phyloP scores from a whole-genome alignment of 805 yeast species.

The Saccharomycopsis sp. region DNA sequence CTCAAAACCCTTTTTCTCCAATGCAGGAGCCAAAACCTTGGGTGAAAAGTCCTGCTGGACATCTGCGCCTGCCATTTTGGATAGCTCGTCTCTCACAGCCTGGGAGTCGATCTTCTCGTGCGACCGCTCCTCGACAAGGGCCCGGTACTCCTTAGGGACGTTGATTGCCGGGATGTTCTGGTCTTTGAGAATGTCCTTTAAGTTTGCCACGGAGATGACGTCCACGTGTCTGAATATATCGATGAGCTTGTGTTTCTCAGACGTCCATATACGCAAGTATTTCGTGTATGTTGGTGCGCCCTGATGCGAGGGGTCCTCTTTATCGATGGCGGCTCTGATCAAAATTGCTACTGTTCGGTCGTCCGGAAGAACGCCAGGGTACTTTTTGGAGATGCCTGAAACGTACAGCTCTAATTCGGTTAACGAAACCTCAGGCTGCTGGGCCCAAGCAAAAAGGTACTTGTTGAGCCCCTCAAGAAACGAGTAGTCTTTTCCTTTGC shows the following conservation, averaged over 20 bases:
- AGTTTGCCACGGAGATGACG: slow-evolving; percentile 24
- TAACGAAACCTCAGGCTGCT: slow-evolving; percentile 34
- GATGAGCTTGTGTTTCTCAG: slow-evolving; percentile 23
- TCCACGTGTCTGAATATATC: slow-evolving; percentile 43
- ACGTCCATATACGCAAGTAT: slow-evolving; percentile 21
- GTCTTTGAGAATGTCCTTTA: slow-evolving; percentile 21
- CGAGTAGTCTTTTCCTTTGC: slow-evolving; percentile 26
- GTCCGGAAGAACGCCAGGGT: slow-evolving; percentile 36
- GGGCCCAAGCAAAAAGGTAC: slow-evolving; percentile 42
- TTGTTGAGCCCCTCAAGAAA: slow-evolving; percentile 65
- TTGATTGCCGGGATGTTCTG: slow-evolving; percentile 23
- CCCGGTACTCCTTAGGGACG: slow-evolving; percentile 33
- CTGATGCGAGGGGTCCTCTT: neutral
- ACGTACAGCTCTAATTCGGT: slow-evolving; percentile 41
- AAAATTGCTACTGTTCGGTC: slow-evolving; percentile 57
- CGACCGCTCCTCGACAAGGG: slow-evolving; percentile 22
- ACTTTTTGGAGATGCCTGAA: slow-evolving; percentile 27
- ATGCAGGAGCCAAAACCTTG: slow-evolving; percentile 30
- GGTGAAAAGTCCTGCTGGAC: neutral
- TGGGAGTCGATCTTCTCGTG: slow-evolving; percentile 3
- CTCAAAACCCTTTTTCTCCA: slow-evolving; percentile 50
- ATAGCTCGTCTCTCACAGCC: slow-evolving; percentile 5
- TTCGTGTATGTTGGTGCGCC: slow-evolving; percentile 3
- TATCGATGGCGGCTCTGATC: slow-evolving; percentile 37
- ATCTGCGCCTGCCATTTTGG: neutral